phyloP scores from a whole-genome alignment of 768 basidiomycete genomes.

The Nevesoporus exiguus region DNA sequence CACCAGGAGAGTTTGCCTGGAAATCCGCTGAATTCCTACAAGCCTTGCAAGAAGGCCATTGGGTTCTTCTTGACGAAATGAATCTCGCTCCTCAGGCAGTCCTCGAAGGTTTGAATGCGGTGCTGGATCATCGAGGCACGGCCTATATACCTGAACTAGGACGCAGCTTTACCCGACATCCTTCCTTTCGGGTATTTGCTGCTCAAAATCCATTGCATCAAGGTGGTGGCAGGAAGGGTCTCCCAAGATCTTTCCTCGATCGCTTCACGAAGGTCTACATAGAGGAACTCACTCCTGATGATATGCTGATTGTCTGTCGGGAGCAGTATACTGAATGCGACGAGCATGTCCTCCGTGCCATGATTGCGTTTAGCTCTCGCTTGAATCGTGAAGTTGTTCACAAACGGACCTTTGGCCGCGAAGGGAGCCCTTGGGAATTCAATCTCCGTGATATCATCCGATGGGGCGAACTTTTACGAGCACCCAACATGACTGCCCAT shows the following conservation, averaged over 20 bases:
- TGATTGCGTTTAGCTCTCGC: constrained; percentile 79
- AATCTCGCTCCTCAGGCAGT: constrained; percentile 96
- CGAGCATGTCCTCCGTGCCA: constrained; percentile 51
- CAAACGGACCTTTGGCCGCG: constrained; percentile 64
- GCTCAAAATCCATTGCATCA: constrained; percentile 96
- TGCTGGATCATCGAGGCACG: constrained; percentile 91
- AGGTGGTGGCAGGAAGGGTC: constrained; percentile 94
- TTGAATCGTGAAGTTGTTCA: constrained; percentile 66
- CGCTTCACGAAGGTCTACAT: constrained; percentile 98
- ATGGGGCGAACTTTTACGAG: constrained; percentile 65
- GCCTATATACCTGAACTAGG: constrained; percentile 95
- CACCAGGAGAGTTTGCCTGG: constrained; percentile 93
- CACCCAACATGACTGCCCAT: constrained; percentile 34
- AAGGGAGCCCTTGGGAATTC: constrained; percentile 96
- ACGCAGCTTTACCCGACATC: constrained; percentile 82
- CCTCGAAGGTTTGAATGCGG: constrained; percentile 93
- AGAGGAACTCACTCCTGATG: constrained; percentile 74
- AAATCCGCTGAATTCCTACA: constrained; percentile 93
- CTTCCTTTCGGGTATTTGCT: constrained; percentile 94
- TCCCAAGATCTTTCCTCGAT: constrained; percentile 96
- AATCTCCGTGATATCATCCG: constrained; percentile 92
- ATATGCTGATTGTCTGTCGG: constrained; percentile 75
- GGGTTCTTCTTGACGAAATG: constrained; percentile 99
- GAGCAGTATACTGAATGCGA: constrained; percentile 66
- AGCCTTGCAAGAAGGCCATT: constrained; percentile 92